phyloP scores from a whole-genome alignment of 352 stramenopile genomes.

The Pythium folliculosum region DNA sequence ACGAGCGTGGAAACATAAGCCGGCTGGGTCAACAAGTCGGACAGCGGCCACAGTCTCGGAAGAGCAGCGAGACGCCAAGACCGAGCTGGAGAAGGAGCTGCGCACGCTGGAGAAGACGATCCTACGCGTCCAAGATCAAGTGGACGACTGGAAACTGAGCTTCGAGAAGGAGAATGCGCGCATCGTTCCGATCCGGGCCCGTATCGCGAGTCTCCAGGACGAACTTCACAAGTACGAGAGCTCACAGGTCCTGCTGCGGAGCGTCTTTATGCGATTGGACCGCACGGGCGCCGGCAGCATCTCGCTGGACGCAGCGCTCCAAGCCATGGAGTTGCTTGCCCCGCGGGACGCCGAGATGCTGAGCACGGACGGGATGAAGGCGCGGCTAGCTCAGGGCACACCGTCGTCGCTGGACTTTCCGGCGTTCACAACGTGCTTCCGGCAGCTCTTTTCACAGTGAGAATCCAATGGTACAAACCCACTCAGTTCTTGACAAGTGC shows the following conservation, averaged over 20 bases:
- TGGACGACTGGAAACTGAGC: constrained; percentile 40
- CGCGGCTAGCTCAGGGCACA: background rate
- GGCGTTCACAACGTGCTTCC: constrained; percentile 19
- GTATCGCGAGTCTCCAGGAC: constrained; percentile 30
- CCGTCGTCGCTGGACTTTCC: constrained; percentile 16
- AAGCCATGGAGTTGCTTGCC: constrained; percentile 30
- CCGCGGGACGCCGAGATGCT: background rate
- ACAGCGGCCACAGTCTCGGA: background rate
- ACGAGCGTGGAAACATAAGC: background rate
- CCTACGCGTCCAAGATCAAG: constrained; percentile 40
- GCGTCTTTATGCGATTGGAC: constrained; percentile 36
- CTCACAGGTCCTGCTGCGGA: constrained; percentile 37
- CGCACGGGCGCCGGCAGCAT: constrained; percentile 21
- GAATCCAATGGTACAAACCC: background rate
- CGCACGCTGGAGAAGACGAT: constrained; percentile 36
- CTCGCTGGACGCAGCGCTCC: constrained; percentile 9
- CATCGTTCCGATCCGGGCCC: constrained; percentile 39
- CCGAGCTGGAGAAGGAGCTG: constrained; percentile 50
- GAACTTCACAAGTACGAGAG: constrained; percentile 30
- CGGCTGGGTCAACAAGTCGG: background rate
- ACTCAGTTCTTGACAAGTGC: background rate
- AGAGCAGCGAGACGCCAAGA: constrained; percentile 20
- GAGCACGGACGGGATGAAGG: background rate
- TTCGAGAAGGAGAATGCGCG: constrained; percentile 53
- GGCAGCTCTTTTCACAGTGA: constrained; percentile 3